Evolutionary conservation across 148 eudicot genomes (phyloP), one percentile per base, ranked within the genome.

Genomic region (Diospyros kaki): DNA sequence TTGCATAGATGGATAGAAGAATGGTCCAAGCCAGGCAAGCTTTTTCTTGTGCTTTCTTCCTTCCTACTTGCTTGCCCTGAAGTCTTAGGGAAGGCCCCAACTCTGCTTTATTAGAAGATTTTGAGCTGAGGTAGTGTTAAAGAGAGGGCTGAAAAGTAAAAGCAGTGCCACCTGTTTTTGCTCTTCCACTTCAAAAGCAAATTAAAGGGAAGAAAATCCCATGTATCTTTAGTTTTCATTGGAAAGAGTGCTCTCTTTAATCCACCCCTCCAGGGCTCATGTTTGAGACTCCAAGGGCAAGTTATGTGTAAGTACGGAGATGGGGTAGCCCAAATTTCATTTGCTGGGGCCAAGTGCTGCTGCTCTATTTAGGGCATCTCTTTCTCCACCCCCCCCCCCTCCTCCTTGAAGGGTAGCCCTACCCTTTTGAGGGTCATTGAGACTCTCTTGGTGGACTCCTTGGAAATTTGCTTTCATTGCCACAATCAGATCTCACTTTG

Each of bases 71-170:
- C 77, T 79, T 72, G 73, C 71, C 68, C 82, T 71, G 75, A 73
- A 71, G 60, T 13, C 42, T 41, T 81, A 79, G 86, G 92, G 80
- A 81, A 86, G 77, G 67, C 58, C 46, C 69, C 75, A 63, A 52
- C 38, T 69, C 18, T 39, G 83, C 82, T 86, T 72, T 86, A 69
- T 68, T 79, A 50, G 89, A 84, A 82, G 86, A 87, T 28, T 28
- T 28, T 28, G 28, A 28, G 28, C 28, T 86, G 92, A 89, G 77
- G 83, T 85, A 83, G 96, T 93, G 96, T 77, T 86, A 87, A 87
- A 93, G 92, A 75, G 84, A 84, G 83, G 85, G 83, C 81, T 87
- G 77, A 68, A 87, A 90, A 88, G 90, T 54, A 77, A 90, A 93
- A 89, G 93, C 75, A 75, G 62, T 4, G 67, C 0, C 51, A 76